These are phyloP conservation scores for Ceriops tagal DNA, from an alignment of 345 rosid species.

Conservation along the genomic window DNA sequence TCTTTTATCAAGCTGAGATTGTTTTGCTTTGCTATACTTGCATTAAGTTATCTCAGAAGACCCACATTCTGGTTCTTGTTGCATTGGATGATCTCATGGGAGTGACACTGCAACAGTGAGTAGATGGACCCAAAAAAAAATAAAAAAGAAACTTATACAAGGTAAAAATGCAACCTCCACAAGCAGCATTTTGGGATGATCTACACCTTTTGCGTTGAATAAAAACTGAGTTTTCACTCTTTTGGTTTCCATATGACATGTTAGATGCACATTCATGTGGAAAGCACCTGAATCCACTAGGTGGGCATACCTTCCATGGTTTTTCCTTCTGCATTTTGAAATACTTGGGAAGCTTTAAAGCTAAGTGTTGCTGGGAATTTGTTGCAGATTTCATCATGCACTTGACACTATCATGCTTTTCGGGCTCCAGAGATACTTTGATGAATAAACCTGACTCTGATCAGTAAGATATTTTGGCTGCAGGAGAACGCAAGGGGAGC, in stretches of 20 bases:
- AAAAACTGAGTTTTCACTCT: not conserved
- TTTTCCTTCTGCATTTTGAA: not conserved
- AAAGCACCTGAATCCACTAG: not conserved
- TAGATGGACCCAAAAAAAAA: not conserved
- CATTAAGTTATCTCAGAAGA: not conserved
- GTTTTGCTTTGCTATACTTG: not conserved
- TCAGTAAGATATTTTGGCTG: conserved; percentile 13
- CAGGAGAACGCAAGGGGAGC: conserved; percentile 45
- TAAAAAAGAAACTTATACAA: not conserved
- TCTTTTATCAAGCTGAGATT: conserved; percentile 7
- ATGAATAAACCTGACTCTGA: conserved; percentile 9
- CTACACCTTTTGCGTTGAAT: not conserved
- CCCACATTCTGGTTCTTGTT: not conserved
- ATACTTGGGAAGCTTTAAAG: not conserved
- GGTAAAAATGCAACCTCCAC: not conserved
- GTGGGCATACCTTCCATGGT: not conserved
- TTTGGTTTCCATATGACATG: conserved; percentile 2
- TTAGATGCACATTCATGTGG: not conserved
- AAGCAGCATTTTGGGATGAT: not conserved
- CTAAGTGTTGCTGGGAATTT: not conserved
- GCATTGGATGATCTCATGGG: not conserved
- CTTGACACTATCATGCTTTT: not conserved
- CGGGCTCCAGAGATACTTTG: conserved; percentile 6
- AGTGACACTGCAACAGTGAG: not conserved
- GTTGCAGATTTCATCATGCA: conserved; percentile 8